Conservation (phyloP, 1,139 yeast species). For the Meyerozyma smithsonii region DNA sequence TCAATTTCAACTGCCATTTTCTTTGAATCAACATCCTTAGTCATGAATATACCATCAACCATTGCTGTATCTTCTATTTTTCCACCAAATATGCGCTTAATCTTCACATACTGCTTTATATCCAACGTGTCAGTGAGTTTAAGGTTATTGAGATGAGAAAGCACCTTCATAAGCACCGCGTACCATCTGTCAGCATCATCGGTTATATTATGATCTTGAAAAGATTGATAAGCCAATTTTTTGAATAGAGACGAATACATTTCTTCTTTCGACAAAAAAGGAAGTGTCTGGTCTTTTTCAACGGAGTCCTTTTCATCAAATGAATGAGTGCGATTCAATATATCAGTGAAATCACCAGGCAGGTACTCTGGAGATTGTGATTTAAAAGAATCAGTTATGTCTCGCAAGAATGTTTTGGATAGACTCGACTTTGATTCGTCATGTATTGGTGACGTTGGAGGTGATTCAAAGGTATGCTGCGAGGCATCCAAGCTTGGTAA, state of each 20-base stretch:
- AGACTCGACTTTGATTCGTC: not conserved
- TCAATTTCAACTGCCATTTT: constrained; percentile 62
- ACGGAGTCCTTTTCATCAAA: not conserved
- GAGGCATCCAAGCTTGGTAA: constrained; percentile 20
- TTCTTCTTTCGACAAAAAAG: constrained; percentile 8
- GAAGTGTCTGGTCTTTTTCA: not conserved
- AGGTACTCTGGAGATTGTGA: not conserved
- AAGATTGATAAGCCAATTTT: constrained; percentile 55
- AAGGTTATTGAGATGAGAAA: constrained; percentile 24
- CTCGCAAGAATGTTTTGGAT: not conserved
- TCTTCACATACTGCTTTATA: constrained; percentile 79
- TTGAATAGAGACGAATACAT: constrained; percentile 24
- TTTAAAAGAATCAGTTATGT: not conserved
- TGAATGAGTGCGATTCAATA: not conserved
- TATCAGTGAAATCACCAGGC: not conserved
- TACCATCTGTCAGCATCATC: constrained; percentile 43
- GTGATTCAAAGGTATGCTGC: constrained; percentile 9
- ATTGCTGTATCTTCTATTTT: constrained; percentile 53
- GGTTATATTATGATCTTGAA: constrained; percentile 49
- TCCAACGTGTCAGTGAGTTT: constrained; percentile 70
- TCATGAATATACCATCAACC: constrained; percentile 78
- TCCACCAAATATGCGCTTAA: constrained; percentile 82
- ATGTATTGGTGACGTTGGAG: constrained; percentile 6
- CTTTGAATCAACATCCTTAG: constrained; percentile 80
- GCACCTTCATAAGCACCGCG: constrained; percentile 19